Conservation (phyloP, 495 filamentous ascomycete genomes). For the Aspergillus bridgeri region DNA sequence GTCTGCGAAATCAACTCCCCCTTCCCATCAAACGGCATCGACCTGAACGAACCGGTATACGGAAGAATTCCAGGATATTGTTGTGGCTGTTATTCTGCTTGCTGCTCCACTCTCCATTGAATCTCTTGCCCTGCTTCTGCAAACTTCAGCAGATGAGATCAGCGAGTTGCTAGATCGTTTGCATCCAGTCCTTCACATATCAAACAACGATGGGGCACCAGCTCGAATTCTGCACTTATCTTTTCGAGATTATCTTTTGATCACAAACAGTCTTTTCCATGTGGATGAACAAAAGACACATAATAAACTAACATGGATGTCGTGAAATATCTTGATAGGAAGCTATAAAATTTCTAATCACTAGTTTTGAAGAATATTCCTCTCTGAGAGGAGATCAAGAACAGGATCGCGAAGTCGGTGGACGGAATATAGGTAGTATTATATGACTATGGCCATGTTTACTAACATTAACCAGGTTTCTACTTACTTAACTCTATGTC, state of each 20-base stretch:
- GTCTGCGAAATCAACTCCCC: conserved; percentile 6
- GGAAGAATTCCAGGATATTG: background rate
- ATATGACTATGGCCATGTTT: background rate
- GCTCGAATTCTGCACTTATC: no score
- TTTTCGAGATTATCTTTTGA: no score
- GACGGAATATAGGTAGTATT: conserved; percentile 39
- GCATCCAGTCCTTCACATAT: no score
- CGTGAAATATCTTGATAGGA: conserved; percentile 28
- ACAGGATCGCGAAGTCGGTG: conserved; percentile 22
- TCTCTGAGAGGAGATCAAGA: conserved; percentile 30
- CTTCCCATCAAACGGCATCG: background rate
- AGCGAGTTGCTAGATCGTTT: no score
- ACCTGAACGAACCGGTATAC: background rate
- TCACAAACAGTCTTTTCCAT: no score
- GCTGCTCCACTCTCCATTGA: no score
- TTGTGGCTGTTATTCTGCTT: no score
- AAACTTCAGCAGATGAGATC: no score
- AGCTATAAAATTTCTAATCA: conserved; percentile 13
- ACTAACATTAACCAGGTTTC: conserved; percentile 38
- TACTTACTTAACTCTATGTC: conserved; percentile 52
- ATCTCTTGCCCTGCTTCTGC: no score
- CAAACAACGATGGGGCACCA: no score
- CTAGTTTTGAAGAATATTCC: conserved; percentile 15
- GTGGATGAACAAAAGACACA: no score
- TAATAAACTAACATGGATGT: no score